Percentiles rank a stretch among this genome's conserved stretches.
These are phyloP conservation scores for Mucor racemosus DNA, from an alignment of 371 early-diverging fungal species.

Conservation along the genomic window DNA sequence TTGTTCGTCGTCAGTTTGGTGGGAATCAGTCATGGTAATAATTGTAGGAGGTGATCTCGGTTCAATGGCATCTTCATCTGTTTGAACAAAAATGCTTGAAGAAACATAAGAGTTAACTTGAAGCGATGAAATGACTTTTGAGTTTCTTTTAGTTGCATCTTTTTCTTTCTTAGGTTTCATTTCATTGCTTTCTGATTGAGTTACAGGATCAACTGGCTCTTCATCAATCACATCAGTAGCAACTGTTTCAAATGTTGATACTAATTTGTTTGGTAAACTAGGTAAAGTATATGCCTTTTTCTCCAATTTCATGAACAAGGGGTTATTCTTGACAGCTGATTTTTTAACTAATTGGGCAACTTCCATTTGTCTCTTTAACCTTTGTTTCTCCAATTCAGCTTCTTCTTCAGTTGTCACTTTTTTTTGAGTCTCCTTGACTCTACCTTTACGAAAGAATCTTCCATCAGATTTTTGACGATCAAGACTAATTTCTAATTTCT, in stretches of 20 bases:
- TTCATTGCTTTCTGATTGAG: background rate
- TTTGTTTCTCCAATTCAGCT: constrained; percentile 18
- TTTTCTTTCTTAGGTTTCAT: background rate
- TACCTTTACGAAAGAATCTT: constrained; percentile 29
- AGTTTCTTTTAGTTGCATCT: constrained; percentile 21
- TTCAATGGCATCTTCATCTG: constrained; percentile 11
- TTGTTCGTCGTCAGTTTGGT: background rate
- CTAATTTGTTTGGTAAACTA: background rate
- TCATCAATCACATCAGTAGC: background rate
- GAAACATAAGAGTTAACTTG: constrained; percentile 43
- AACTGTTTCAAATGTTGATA: background rate
- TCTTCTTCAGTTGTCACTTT: constrained; percentile 29
- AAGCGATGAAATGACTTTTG: constrained; percentile 39
- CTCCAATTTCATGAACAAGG: constrained; percentile 41
- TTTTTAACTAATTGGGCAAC: constrained; percentile 30
- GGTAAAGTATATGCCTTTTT: constrained; percentile 21
- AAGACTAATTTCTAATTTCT: background rate
- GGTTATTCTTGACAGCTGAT: constrained; percentile 41
- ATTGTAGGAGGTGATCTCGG: background rate
- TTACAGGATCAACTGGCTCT: background rate
- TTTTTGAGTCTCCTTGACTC: constrained; percentile 32
- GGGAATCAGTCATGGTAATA: background rate
- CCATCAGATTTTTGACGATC: constrained; percentile 20
- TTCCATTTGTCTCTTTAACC: constrained; percentile 23
- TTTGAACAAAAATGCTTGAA: constrained; percentile 44